Evolutionary conservation across 2,329 filamentous ascomycete genomes (phyloP).

Genomic region (Xylariaceae sp.): DNA sequence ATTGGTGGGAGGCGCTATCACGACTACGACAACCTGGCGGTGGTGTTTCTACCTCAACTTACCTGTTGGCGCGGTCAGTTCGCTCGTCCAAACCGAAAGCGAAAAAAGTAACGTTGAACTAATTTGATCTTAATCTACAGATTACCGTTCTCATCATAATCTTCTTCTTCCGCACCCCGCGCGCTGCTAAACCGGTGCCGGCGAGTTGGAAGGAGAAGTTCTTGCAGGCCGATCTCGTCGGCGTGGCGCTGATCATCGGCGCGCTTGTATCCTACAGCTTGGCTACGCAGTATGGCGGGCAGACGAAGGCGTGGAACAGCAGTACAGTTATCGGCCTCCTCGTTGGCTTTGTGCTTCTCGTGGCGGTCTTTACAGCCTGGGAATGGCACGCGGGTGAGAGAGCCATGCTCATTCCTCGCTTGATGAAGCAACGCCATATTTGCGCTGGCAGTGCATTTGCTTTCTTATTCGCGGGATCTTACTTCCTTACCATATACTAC

Average conservation of each 20-base stretch:
- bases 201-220: slow-evolving; percentile 19
- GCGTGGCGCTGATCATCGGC: slow-evolving; percentile 41
- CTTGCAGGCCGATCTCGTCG: slow-evolving; percentile 33
- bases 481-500: slow-evolving; percentile 42
- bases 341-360: slow-evolving; percentile 37
- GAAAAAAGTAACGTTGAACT: no score
- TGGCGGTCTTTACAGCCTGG: slow-evolving; percentile 32
- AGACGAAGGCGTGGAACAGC: slow-evolving; percentile 37
- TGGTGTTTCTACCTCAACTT: no score
- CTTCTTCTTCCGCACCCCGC: not conserved
- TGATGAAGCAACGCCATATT: slow-evolving; percentile 9
- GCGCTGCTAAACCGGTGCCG: not conserved
- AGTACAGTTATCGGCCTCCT: slow-evolving; percentile 41
- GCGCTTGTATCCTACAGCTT: slow-evolving; percentile 46
- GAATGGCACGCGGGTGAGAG: slow-evolving; percentile 22
- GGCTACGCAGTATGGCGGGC: slow-evolving; percentile 48
- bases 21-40: no score
- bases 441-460: not conserved
- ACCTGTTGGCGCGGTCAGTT: no score
- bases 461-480: slow-evolving; percentile 7
- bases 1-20: not conserved
- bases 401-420: slow-evolving; percentile 23
- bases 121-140: no score
- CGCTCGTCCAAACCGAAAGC: no score
- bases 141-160: not conserved